Conservation (phyloP, 176 grass and related monocot genomes). For the Oropetium thomaeum region DNA sequence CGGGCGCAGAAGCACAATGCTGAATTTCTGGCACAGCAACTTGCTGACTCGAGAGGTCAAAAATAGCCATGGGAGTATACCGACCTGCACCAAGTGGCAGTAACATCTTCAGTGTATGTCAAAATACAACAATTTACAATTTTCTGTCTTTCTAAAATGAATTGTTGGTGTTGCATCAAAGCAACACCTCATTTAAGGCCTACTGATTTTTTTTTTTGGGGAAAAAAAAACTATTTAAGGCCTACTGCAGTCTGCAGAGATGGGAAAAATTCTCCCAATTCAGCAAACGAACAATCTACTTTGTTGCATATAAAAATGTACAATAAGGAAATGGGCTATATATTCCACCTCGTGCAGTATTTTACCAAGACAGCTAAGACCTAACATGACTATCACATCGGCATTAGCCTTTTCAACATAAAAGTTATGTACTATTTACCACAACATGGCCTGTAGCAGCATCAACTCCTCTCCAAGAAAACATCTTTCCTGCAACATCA, state of each 20-base stretch:
- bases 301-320: not conserved
- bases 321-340: not conserved
- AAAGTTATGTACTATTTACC: conserved; percentile 26
- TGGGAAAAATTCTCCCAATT: not conserved
- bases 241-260: not conserved
- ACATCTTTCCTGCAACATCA: conserved; percentile 48
- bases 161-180: not conserved
- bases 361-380: not conserved
- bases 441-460: conserved; percentile 49
- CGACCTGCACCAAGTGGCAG: conserved; percentile 45
- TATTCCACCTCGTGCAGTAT: not conserved
- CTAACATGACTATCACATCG: not conserved
- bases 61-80: conserved; percentile 72
- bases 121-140: not conserved
- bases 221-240: not conserved
- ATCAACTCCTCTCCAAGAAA: conserved; percentile 67
- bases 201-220: not conserved
- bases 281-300: not conserved
- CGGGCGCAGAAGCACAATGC: not conserved
- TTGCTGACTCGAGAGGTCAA: conserved; percentile 63
- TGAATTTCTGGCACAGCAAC: conserved; percentile 49
- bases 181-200: not conserved
- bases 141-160: not conserved
- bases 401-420: not conserved
- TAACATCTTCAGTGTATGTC: not conserved